Evolutionary conservation across 768 basidiomycete genomes (phyloP).

Genomic region (Amylocystis lapponica): DNA sequence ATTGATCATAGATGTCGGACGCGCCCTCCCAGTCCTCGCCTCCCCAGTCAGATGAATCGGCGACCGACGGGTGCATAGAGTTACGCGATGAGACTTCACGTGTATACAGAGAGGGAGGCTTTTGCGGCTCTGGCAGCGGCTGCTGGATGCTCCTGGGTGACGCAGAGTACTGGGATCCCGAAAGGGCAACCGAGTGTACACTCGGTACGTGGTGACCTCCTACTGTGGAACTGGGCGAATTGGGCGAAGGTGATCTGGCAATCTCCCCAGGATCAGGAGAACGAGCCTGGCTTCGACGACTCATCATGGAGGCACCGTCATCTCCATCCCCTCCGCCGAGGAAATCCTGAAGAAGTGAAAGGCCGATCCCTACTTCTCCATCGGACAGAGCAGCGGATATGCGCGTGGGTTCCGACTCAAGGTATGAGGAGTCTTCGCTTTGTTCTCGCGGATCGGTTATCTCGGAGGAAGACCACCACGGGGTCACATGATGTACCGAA

Average conservation of each 20-base stretch:
- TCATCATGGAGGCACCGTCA: slow-evolving; percentile 13
- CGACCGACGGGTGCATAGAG: slow-evolving; percentile 7
- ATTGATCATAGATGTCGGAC: slow-evolving; percentile 75
- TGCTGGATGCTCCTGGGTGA: slow-evolving; percentile 4
- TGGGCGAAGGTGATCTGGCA: neutral
- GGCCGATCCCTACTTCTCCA: slow-evolving; percentile 62
- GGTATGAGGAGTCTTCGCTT: neutral
- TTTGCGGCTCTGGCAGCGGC: slow-evolving; percentile 6
- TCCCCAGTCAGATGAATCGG: slow-evolving; percentile 19
- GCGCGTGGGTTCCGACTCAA: neutral
- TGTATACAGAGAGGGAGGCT: slow-evolving; percentile 8
- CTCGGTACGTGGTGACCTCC: neutral
- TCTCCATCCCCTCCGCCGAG: slow-evolving; percentile 28
- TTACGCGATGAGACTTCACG: slow-evolving; percentile 1
- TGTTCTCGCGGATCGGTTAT: neutral
- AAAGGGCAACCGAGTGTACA: neutral
- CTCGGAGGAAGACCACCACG: neutral
- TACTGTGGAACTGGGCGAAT: slow-evolving; percentile 12
- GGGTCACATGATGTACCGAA: neutral
- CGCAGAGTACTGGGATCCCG: slow-evolving; percentile 11
- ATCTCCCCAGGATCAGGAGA: slow-evolving; percentile 5
- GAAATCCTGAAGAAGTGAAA: slow-evolving; percentile 55
- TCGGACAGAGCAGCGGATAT: slow-evolving; percentile 42
- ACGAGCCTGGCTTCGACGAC: slow-evolving; percentile 6
- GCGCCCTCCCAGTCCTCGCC: slow-evolving; percentile 61